Evolutionary conservation across 805 yeast species (phyloP), one percentile per base, ranked within the genome.

Genomic region (Candida silvatica): DNA sequence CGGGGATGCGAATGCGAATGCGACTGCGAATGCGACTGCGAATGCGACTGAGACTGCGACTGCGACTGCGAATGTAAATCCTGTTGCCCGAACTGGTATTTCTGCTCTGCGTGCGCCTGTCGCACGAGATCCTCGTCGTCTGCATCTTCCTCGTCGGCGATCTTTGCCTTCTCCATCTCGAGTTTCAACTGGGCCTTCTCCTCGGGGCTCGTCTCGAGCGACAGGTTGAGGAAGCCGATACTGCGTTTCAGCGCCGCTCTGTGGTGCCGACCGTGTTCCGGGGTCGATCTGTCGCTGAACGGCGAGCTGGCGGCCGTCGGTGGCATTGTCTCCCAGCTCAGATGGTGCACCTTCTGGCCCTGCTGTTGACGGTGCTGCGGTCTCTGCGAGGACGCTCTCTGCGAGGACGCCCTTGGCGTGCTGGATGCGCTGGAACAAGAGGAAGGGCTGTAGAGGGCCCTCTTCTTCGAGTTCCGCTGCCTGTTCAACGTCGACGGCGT

Each of bases 141-240:
- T n/a, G n/a, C n/a, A n/a, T n/a, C n/a, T n/a, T n/a, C n/a, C n/a
- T n/a, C n/a, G n/a, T n/a, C n/a, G n/a, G n/a, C n/a, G n/a, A n/a
- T n/a, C n/a, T n/a, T n/a, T 33, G 28, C 33, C 20, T 31, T 27
- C 29, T 12, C 26, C 30, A 20, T 30, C n/a, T n/a, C n/a, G n/a
- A n/a, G 26, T n/a, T 23, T 9, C 9, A 23, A 23, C 26, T 9
- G 26, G n/a, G n/a, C n/a, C n/a, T n/a, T n/a, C 12, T 30, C 20
- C 33, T 31, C 34, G 6, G 54, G 51, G 30, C 55, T 59, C 2
- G 66, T 60, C 30, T 65, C 71, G 17, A 70, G 48, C 9, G 75
- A 68, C 33, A 73, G 44, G 37, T 73, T 72, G 41, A 73, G 47
- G 7, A 71, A 53, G 2, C 76, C 77, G 2, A 64, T 69, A 58